Base-by-base conservation (phyloP, 208 protist genomes). In the Wallacemonas rigidus region DNA sequence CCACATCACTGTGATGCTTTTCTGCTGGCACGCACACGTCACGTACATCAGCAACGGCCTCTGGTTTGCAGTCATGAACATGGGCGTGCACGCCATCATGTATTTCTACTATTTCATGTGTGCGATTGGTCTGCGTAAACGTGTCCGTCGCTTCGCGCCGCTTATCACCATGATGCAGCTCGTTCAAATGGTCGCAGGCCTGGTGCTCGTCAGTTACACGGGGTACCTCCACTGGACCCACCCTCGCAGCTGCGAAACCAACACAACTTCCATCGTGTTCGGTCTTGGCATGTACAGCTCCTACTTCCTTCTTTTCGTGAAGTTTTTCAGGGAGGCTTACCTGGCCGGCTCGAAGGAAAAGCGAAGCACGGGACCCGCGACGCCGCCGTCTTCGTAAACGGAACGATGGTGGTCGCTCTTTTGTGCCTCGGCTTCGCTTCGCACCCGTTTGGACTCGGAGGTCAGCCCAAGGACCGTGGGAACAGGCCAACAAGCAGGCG, bases 61-160 rank as follows among this genome's bases (percentile, higher is more conserved):
- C 41, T 92, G 86, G 79, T 97, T 94, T 56, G 82, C 85, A 11
- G 72, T 77, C 6, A 95, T 97, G 89, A 98, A 98, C 75, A 87
- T 87, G 69, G 69, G 64, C 11, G 90, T 97, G 3, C 95, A 97
- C 80, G 67, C 87, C 2, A 80, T 97, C 80, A 97, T 97, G 92
- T 98, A 98, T 76, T 83, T 81, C 1, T 98, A 97, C 74, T 98
- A 98, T 76, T 87, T 86, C 57, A 40, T 90, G 26, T 77, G 72
- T 50, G 81, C 80, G 1, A 77, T 72, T 56, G 80, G 82, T n/a
- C n/a, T 76, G 38, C 73, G 75, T 67, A 75, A 77, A 40, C 43
- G 83, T 2, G 58, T 85, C 45, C 77, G 81, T 67, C 73, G 81
- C 8, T 77, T 91, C 51, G 85, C 88, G 1, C 84, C 83, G 48